Evolutionary conservation across 768 basidiomycete species (phyloP), one percentile per base, ranked within the genome.

Genomic region (Pilatotrama ljubarskyi): DNA sequence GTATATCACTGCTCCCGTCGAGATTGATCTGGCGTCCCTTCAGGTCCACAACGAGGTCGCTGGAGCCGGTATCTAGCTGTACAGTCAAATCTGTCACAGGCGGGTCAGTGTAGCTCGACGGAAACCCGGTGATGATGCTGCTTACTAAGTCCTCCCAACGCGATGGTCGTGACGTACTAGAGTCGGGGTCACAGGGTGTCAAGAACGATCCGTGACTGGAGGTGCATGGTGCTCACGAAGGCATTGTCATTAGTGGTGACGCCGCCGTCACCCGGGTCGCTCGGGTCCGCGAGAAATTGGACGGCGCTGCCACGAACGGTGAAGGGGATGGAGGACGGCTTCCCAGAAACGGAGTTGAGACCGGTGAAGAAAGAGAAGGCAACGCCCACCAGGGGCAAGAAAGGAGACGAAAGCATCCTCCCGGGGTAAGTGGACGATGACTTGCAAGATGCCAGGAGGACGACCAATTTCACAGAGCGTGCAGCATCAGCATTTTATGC

Each of bases 381-480:
- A 9, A 22, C 38, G 26, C 51, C 51, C 51, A 29, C 51, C 51
- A 52, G 51, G 51, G 51, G 51, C 36, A 26, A 22, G 24, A 52
- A 52, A 10, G 40, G 41, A 52, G 26, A 35, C 9, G 51, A 26
- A 26, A 52, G 5, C 51, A 52, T 52, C 38, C 17, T 41, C 15
- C 14, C 8, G 37, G 38, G 20, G n/a, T n/a, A n/a, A n/a, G n/a
- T n/a, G n/a, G n/a, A n/a, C n/a, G 7, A 18, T 41, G n/a, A 24
- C 40, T 3, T 9, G 36, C 17, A 42, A 25, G 50, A n/a, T 14
- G 24, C 17, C 20, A 38, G 36, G 36, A 51, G 36, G 36, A 14
- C 38, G 13, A 20, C 24, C 11, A 14, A 17, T 14, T 3, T 14
- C 11, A 29, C 20, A 44, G 22, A 44, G 22, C 20, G 24, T 25